Evolutionary conservation across 2,329 filamentous ascomycete species (phyloP).

Genomic region (Aspergillus glaucus): DNA sequence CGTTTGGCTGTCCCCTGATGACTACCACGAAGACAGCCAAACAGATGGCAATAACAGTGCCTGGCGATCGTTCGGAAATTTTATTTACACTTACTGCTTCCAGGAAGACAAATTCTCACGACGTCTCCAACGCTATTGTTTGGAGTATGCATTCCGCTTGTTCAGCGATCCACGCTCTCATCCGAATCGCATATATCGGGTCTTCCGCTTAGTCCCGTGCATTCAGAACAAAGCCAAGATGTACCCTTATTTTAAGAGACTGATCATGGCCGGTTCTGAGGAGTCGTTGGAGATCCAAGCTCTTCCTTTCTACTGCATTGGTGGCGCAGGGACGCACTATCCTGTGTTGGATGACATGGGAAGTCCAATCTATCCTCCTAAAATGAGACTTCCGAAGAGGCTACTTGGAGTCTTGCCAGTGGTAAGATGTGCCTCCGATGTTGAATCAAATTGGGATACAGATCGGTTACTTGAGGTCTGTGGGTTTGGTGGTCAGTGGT

Average conservation of each 20-base stretch:
- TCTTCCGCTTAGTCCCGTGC: slow-evolving; percentile 65
- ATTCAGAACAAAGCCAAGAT: slow-evolving; percentile 44
- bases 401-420: slow-evolving; percentile 3
- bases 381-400: slow-evolving; percentile 17
- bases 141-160: slow-evolving; percentile 58
- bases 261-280: slow-evolving; percentile 32
- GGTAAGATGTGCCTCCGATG: too few species aligned
- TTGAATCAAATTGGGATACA: too few species aligned
- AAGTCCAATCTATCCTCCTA: slow-evolving; percentile 23
- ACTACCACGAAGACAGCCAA: too few species aligned
- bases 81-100: slow-evolving; percentile 49
- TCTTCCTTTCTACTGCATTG: slow-evolving; percentile 59
- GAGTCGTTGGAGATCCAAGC: slow-evolving; percentile 55
- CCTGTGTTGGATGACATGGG: slow-evolving; percentile 33
- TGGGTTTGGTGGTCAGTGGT: too few species aligned
- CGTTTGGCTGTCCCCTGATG: too few species aligned
- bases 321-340: slow-evolving; percentile 63
- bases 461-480: too few species aligned
- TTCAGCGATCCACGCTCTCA: slow-evolving; percentile 45
- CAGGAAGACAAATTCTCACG: slow-evolving; percentile 64
- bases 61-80: too few species aligned
- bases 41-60: too few species aligned
- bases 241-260: slow-evolving; percentile 29
- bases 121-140: slow-evolving; percentile 58
- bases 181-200: slow-evolving; percentile 44